Conservation (phyloP, 345 rosid species). For the Alliaria petiolata region DNA sequence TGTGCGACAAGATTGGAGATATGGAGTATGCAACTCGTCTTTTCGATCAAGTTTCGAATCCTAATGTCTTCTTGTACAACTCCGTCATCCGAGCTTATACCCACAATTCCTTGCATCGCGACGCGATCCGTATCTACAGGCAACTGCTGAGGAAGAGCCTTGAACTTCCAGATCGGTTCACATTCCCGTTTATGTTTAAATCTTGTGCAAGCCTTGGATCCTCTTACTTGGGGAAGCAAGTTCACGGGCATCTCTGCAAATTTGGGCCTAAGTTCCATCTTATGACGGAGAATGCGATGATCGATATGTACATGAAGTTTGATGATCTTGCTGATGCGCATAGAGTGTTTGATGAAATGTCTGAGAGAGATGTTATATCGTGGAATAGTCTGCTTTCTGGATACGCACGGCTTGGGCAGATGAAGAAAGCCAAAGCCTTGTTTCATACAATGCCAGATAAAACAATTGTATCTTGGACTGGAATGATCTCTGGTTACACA, state of each 20-base stretch:
- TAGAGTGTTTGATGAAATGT: conserved; percentile 53
- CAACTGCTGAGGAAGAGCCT: conserved; percentile 28
- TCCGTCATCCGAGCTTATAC: conserved; percentile 51
- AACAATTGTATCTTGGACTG: conserved; percentile 62
- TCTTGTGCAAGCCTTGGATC: conserved; percentile 41
- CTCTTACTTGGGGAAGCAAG: conserved; percentile 37
- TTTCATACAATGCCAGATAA: conserved; percentile 39
- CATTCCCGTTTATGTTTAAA: conserved; percentile 52
- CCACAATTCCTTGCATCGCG: conserved; percentile 33
- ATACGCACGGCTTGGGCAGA: conserved; percentile 44
- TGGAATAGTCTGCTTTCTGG: conserved; percentile 60
- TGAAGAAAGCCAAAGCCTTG: conserved; percentile 43
- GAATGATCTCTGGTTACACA: conserved; percentile 50
- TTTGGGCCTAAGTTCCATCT: conserved; percentile 35
- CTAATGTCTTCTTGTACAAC: conserved; percentile 49
- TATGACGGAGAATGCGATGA: conserved; percentile 45
- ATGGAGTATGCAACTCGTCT: conserved; percentile 41
- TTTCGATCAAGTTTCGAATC: conserved; percentile 38
- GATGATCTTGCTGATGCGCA: conserved; percentile 38
- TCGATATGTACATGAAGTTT: conserved; percentile 47
- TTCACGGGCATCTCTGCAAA: conserved; percentile 45
- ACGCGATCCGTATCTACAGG: conserved; percentile 33
- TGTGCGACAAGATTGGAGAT: conserved; percentile 38
- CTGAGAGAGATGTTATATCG: conserved; percentile 48
- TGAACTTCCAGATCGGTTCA: conserved; percentile 46